Evolutionary conservation across 2,329 filamentous ascomycete species (phyloP).

Genomic region (Aspergillus sp.): DNA sequence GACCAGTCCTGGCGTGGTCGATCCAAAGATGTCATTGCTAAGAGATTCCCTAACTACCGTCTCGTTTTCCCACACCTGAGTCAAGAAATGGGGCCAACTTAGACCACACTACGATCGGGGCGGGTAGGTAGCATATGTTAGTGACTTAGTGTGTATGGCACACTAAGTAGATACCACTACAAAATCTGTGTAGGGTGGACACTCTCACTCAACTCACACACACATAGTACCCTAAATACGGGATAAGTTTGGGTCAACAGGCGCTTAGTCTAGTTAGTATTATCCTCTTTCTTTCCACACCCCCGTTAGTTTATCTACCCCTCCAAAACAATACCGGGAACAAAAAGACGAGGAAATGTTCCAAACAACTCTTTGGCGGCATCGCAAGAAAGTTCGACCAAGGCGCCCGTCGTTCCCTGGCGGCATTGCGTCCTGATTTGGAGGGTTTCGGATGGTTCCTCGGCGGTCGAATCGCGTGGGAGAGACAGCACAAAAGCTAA

Average conservation of each 20-base stretch:
- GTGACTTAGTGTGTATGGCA: neutral
- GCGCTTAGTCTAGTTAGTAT: neutral
- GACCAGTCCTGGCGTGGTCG: conserved; percentile 1
- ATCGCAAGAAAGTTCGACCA: conserved; percentile 15
- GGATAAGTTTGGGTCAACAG: neutral
- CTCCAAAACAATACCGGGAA: neutral
- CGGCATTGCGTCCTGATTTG: conserved; percentile 14
- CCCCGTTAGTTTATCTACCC: neutral
- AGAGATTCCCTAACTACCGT: neutral
- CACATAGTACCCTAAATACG: neutral
- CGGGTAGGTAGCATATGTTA: neutral
- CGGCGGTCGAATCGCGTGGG: conserved; percentile 1
- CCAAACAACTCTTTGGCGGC: neutral
- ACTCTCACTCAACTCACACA: neutral
- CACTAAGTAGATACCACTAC: neutral
- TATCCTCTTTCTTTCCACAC: too few relatives aligned
- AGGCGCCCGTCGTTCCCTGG: conserved; percentile 9
- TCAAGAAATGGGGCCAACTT: conserved; percentile 7
- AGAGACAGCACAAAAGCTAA: neutral
- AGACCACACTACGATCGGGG: conserved; percentile 3
- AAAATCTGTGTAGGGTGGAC: neutral
- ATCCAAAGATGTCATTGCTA: conserved; percentile 2
- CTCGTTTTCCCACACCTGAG: neutral
- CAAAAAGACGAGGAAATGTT: neutral
- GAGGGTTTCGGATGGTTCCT: conserved; percentile 15